Base-by-base conservation (phyloP, 306 rosid genomes). In the Lathyrus sativus region DNA sequence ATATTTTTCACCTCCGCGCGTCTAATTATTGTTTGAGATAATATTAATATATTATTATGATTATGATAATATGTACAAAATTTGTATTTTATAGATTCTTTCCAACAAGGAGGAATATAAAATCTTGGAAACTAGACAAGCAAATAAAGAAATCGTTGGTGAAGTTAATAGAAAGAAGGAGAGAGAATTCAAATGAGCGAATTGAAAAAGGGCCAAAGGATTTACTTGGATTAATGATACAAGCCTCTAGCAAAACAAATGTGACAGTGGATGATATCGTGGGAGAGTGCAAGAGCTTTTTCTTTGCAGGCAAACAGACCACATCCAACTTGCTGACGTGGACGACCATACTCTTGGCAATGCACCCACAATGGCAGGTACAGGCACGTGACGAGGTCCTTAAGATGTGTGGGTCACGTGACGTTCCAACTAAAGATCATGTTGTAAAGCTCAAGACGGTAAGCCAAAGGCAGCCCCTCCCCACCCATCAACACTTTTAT, bases 321-420 rank as follows among this genome's bases (percentile, higher is more conserved):
- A 95, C 99, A 35, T 90, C 99, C n/a, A 95, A 91, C 73, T 61
- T 95, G 92, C 85, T 95, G 88, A 95, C 99, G 82, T 95, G 99
- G 99, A 80, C 99, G 15, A 95, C 95, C 71, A 84, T 88, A 66
- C 90, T 95, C 33, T 83, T 95, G 4, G 97, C 99, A 9, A 95
- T 90, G 96, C 99, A 95, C 84, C 97, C 97, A 50, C 89, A 80
- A 0, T 95, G 99, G 99, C 99, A 95, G 79, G 71, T 68, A n/a
- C 80, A 18, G 76, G 99, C 99, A 87, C 97, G 99, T 84, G 95
- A 83, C 4, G 99, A 95, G 88, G 79, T 95, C 55, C 80, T 85
- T 4, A 73, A 67, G 60, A 78, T 95, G 67, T 95, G 96, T 17
- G 97, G 97, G 48, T 19, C 99, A 88, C 96, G 96, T 87, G 96